phyloP scores from a whole-genome alignment of 768 basidiomycete species.

The Lactifluus pinguis region DNA sequence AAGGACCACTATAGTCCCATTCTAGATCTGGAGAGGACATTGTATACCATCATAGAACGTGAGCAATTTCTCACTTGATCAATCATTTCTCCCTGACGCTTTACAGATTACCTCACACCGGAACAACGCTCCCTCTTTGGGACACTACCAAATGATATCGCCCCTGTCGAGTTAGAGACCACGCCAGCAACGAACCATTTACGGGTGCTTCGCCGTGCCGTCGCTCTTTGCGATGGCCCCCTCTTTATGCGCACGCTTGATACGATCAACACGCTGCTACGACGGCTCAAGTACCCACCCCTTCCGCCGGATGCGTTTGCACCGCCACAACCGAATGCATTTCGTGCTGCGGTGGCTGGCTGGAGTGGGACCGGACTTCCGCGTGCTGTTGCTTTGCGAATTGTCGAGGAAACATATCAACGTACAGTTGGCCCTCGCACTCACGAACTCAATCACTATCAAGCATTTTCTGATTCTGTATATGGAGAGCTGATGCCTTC shows the following conservation, averaged over 20 bases:
- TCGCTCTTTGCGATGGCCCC: conserved; percentile 61
- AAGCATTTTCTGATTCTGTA: conserved; percentile 74
- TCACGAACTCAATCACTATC: conserved; percentile 69
- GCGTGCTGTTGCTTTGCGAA: conserved; percentile 56
- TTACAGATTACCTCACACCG: conserved; percentile 58
- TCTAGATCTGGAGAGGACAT: conserved; percentile 61
- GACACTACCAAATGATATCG: conserved; percentile 41
- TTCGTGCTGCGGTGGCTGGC: conserved; percentile 38
- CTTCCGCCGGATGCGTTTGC: conserved; percentile 44
- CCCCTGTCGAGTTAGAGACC: conserved; percentile 20
- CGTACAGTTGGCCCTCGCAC: conserved; percentile 87
- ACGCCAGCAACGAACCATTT: conserved; percentile 29
- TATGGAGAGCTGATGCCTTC: conserved; percentile 87
- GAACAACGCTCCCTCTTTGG: conserved; percentile 61
- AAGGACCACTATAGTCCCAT: conserved; percentile 84
- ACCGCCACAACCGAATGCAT: conserved; percentile 34
- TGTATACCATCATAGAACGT: conserved; percentile 65
- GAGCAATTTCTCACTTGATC: not conserved
- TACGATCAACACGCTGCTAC: conserved; percentile 52
- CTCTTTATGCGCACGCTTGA: conserved; percentile 56
- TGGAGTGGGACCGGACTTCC: conserved; percentile 54
- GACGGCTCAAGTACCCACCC: conserved; percentile 55
- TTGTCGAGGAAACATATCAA: conserved; percentile 90
- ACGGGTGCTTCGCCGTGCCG: conserved; percentile 58
- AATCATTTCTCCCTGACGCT: not conserved